Conservation (phyloP, 2,329 filamentous ascomycete species). For the Cordyceps tenuipes region DNA sequence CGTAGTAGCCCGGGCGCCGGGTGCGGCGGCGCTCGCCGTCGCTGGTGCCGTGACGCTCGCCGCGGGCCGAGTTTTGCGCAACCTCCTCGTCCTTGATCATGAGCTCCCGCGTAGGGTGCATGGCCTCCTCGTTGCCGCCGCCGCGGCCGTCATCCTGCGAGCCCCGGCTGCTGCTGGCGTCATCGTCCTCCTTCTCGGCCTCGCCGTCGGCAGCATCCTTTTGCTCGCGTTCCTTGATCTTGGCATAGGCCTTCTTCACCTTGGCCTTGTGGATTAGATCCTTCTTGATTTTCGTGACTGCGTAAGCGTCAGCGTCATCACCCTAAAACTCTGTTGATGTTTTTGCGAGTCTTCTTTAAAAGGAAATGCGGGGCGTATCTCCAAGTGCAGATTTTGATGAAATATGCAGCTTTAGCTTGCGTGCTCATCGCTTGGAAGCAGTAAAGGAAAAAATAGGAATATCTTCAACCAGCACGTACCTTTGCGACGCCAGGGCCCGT, state of each 20-base stretch:
- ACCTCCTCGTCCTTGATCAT: conserved; percentile 32
- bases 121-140: conserved; percentile 13
- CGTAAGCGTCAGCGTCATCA: neutral
- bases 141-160: conserved; percentile 15
- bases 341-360: neutral
- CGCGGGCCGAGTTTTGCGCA: conserved; percentile 22
- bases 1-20: conserved; percentile 49
- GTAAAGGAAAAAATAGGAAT: neutral
- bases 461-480: conserved; percentile 25
- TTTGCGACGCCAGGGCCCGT: conserved; percentile 81
- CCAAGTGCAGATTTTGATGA: neutral
- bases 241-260: conserved; percentile 85
- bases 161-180: conserved; percentile 8
- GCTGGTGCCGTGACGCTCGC: conserved; percentile 13
- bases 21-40: conserved; percentile 29
- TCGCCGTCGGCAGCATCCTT: conserved; percentile 14
- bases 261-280: conserved; percentile 87
- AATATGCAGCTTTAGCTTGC: neutral
- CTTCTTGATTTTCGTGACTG: conserved; percentile 83
- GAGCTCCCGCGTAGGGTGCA: conserved; percentile 31
- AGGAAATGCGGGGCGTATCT: neutral
- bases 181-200: conserved; percentile 12
- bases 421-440: neutral
- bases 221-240: conserved; percentile 56
- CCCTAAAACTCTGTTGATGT: neutral